Percentiles rank a stretch among this genome's conserved stretches.
phyloP scores from a whole-genome alignment of 495 filamentous ascomycete genomes.

The Cryomyces antarcticus region DNA sequence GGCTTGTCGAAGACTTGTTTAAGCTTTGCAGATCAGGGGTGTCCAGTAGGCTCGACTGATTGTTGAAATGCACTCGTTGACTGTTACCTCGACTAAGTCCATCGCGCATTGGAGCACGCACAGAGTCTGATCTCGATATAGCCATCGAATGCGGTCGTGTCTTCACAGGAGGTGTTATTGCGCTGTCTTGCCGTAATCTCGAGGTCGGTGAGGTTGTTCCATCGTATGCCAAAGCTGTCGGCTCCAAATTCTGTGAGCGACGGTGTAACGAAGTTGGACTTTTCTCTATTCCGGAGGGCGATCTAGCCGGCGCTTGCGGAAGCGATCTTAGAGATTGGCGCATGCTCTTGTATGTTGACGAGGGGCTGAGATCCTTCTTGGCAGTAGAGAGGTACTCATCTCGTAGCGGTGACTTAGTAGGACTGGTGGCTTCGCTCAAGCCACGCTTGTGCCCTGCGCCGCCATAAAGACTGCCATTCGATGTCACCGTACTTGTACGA shows the following conservation, averaged over 20 bases:
- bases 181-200: conserved; percentile 4
- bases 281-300: conserved; percentile 14
- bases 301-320: conserved; percentile 40
- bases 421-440: conserved; percentile 42
- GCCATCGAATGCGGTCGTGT: conserved; percentile 14
- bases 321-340: conserved; percentile 63
- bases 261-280: conserved; percentile 9
- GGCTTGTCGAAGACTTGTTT: conserved; percentile 65
- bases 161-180: conserved; percentile 11
- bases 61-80: background rate
- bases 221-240: background rate
- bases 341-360: conserved; percentile 43
- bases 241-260: conserved; percentile 11
- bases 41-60: conserved; percentile 7
- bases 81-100: conserved; percentile 1
- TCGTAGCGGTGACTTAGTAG: conserved; percentile 23
- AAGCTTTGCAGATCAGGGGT: conserved; percentile 55
- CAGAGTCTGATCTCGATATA: conserved; percentile 17
- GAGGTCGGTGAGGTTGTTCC: background rate
- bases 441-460: conserved; percentile 48
- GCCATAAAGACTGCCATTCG: conserved; percentile 31
- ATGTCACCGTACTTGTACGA: conserved; percentile 60
- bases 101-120: conserved; percentile 13
- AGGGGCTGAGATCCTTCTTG: conserved; percentile 24
- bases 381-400: conserved; percentile 20